A percentile compares a stretch with the other conserved stretches of the same genome.
These are phyloP conservation scores for Carnegiea gigantea DNA, from an alignment of 179 eudicot species.

Conservation along the genomic window DNA sequence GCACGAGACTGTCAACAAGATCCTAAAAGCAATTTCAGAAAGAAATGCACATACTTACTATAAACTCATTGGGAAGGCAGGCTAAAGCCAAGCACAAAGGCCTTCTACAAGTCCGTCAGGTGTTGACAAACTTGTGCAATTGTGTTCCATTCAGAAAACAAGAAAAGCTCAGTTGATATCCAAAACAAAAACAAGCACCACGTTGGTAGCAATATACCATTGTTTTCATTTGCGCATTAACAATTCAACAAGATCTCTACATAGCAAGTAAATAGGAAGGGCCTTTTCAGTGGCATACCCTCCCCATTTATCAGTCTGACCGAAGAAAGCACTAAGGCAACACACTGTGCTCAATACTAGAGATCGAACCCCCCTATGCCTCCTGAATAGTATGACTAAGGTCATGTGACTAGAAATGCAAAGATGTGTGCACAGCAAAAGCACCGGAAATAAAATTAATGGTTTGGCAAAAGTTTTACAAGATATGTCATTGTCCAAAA, in stretches of 20 bases:
- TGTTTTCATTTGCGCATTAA: not conserved
- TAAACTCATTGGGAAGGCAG: not conserved
- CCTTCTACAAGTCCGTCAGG: not conserved
- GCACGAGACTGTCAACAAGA: conserved; percentile 1
- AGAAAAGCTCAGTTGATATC: not conserved
- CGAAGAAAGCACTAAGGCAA: not conserved
- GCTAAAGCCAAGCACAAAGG: not conserved
- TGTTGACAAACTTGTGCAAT: not conserved
- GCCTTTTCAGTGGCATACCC: not conserved
- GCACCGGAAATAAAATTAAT: not conserved
- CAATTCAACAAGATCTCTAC: not conserved
- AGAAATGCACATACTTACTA: not conserved
- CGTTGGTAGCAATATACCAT: not conserved
- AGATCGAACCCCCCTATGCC: not conserved
- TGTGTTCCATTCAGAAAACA: not conserved
- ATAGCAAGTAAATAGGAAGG: not conserved
- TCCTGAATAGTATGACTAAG: not conserved
- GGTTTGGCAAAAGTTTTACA: not conserved
- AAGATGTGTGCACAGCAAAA: not conserved
- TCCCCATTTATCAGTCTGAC: not conserved
- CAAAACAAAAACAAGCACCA: not conserved
- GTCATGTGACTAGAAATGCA: not conserved
- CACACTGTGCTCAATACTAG: not conserved
- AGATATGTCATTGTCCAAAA: not conserved
- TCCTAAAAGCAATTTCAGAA: not conserved